Base-by-base conservation (phyloP, 768 basidiomycete genomes). In the Macrolepiota albuminosa region DNA sequence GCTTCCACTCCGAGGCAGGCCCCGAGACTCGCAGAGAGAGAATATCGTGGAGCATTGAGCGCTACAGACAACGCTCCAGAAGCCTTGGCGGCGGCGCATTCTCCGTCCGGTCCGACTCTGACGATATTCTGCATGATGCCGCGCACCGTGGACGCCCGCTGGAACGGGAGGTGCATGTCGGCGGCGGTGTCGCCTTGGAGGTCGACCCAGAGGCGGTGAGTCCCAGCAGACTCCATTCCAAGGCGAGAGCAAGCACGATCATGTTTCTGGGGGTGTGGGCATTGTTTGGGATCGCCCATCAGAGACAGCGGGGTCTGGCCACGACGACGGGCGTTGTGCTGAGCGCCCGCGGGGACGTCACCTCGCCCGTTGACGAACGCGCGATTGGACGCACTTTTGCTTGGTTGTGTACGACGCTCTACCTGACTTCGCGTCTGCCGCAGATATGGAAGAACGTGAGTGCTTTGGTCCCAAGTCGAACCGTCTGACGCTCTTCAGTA, bases 391-490 rank as follows among this genome's bases (percentile, higher is more conserved):
- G 97, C 3, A 84, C 94, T 56, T 94, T 90, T 57, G 95, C 97
- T 9, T 99, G 97, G 97, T 69, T 88, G 21, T 98, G 96, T 70
- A 94, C 95, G 1, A 91, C 86, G 0, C 76, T 98, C 16, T 99
- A 99, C 72, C 76, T 99, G 39, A 98, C 96, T 3, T 92, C 90
- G 3, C 85, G 97, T 60, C 73, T 99, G 67, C 97, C 97, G 24
- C 97, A 99, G 72, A 97, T 99, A 63, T 98, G 97, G 97, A 96
- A 95, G 74, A 98, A 98, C 68, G 95, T 97, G 72, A 71, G 93
- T 85, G 1, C 40, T 53, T 47, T 34, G 24, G 53, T 33, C 48
- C 40, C 42, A 37, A 6, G 8, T 31, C 8, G 16, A 58, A 36
- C 40, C 40, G 54, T 50, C 36, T 61, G 7, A 61, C 60, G 50